A percentile compares a stretch with the other conserved stretches of the same genome.
Conservation (phyloP, 2,329 filamentous ascomycete genomes). For the Tetracladium maxilliforme region DNA sequence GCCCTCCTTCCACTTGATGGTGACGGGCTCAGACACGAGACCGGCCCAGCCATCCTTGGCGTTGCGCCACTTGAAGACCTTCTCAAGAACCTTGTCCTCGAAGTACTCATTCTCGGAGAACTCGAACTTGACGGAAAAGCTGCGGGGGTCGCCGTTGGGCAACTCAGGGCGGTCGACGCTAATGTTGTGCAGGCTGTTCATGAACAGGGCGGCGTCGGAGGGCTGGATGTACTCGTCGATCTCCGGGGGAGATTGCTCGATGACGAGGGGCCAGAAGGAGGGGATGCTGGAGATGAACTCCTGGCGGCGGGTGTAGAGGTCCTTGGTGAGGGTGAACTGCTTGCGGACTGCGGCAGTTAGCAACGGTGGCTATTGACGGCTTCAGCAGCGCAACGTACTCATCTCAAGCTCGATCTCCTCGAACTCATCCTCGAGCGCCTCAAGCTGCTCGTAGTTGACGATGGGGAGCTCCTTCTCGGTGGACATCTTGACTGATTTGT, state of each 20-base stretch:
- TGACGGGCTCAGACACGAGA: conserved; percentile 76
- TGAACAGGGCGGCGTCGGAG: conserved; percentile 60
- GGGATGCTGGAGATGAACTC: conserved; percentile 57
- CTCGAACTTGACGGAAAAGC: conserved; percentile 61
- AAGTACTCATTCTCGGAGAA: conserved; percentile 77
- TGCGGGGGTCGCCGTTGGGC: conserved; percentile 62
- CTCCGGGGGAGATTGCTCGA: conserved; percentile 74
- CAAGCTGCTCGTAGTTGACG: conserved; percentile 62
- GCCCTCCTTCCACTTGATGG: conserved; percentile 74
- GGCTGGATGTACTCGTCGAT: conserved; percentile 82
- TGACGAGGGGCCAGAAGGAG: conserved; percentile 89
- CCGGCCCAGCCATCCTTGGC: conserved; percentile 55
- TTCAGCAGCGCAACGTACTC: conserved; percentile 36
- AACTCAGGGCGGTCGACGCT: conserved; percentile 33
- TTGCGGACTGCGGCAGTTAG: conserved; percentile 43
- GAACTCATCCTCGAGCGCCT: conserved; percentile 70
- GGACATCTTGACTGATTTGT: too few relatives aligned
- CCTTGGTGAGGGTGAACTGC: conserved; percentile 50
- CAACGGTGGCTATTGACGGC: neutral
- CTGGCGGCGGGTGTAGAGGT: conserved; percentile 65
- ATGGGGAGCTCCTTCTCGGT: too few relatives aligned
- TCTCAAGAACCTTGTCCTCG: conserved; percentile 62
- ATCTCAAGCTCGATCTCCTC: conserved; percentile 72
- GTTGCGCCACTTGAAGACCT: conserved; percentile 80
- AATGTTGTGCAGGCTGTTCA: conserved; percentile 50